Conservation (phyloP, 805 yeast species). For the Pichia pseudocactophila region DNA sequence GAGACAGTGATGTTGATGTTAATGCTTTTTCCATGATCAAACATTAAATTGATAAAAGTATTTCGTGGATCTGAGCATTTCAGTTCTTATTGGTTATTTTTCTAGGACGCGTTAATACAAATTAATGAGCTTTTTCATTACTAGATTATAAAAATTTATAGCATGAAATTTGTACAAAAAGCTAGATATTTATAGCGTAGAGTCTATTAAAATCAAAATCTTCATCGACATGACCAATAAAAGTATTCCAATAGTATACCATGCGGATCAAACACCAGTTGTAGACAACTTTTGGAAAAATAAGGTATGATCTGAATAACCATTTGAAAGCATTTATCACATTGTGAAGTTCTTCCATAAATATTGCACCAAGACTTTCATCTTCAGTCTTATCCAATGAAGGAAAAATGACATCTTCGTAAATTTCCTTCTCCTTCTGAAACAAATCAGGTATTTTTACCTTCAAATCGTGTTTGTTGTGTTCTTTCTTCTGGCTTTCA, state of each 20-base stretch:
- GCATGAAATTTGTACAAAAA: too few relatives aligned
- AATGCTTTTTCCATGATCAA: constrained; percentile 2
- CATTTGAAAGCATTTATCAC: constrained; percentile 53
- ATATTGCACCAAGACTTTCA: constrained; percentile 16
- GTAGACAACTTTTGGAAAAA: constrained; percentile 59
- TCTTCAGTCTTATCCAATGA: not conserved
- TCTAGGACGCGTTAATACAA: too few relatives aligned
- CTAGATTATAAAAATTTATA: too few relatives aligned
- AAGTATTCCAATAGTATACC: constrained; percentile 60
- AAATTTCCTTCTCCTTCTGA: constrained; percentile 18
- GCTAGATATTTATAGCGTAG: constrained; percentile 12
- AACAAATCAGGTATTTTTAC: constrained; percentile 15
- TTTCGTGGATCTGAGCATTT: too few relatives aligned
- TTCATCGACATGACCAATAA: constrained; percentile 49
- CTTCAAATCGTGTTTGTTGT: constrained; percentile 1
- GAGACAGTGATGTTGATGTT: constrained; percentile 24
- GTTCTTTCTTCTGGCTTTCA: not conserved
- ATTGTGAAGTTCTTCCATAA: constrained; percentile 15
- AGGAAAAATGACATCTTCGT: constrained; percentile 21
- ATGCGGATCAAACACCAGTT: constrained; percentile 39
- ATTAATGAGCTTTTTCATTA: too few relatives aligned
- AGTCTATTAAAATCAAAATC: constrained; percentile 27
- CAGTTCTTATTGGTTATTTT: too few relatives aligned
- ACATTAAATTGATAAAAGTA: too few relatives aligned
- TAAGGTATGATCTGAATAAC: constrained; percentile 54